Conservation (phyloP, 495 filamentous ascomycete species). For the Melanomma pulvis-pyrius region DNA sequence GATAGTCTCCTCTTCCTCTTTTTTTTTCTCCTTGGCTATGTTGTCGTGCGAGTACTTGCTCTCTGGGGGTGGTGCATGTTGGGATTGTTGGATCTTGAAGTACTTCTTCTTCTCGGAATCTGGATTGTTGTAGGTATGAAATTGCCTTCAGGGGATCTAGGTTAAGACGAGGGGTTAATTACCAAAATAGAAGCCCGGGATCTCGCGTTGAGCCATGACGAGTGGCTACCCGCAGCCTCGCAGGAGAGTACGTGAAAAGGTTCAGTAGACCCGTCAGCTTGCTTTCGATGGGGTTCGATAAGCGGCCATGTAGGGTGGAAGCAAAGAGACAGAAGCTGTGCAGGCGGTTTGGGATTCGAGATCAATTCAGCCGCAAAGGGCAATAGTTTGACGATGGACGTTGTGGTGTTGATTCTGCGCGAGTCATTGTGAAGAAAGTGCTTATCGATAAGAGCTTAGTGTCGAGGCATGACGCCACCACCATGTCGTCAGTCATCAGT, state of each 20-base stretch:
- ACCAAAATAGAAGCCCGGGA: conserved; percentile 57
- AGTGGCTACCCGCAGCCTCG: background rate
- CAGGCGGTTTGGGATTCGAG: background rate
- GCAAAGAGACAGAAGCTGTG: too few relatives aligned
- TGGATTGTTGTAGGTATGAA: conserved; percentile 22
- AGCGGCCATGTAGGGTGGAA: too few relatives aligned
- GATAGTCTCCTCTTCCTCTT: conserved; percentile 13
- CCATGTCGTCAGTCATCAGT: background rate
- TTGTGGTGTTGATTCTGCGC: background rate
- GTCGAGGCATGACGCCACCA: conserved; percentile 27
- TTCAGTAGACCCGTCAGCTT: too few relatives aligned
- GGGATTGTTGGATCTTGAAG: conserved; percentile 57
- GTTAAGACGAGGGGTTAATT: conserved; percentile 11
- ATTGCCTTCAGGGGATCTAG: background rate
- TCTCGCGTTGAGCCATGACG: conserved; percentile 43
- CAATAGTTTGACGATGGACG: background rate
- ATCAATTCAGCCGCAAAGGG: background rate
- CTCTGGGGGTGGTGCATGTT: conserved; percentile 48
- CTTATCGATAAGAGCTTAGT: conserved; percentile 18
- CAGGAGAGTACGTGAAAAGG: too few relatives aligned
- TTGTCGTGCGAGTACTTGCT: conserved; percentile 54
- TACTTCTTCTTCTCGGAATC: conserved; percentile 62
- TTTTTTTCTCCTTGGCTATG: conserved; percentile 49
- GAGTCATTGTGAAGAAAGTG: conserved; percentile 11
- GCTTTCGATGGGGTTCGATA: too few relatives aligned